A percentile compares a stretch with the other conserved stretches of the same genome.
Conservation (phyloP, 176 grass and related monocot species). For the Avena insularis region DNA sequence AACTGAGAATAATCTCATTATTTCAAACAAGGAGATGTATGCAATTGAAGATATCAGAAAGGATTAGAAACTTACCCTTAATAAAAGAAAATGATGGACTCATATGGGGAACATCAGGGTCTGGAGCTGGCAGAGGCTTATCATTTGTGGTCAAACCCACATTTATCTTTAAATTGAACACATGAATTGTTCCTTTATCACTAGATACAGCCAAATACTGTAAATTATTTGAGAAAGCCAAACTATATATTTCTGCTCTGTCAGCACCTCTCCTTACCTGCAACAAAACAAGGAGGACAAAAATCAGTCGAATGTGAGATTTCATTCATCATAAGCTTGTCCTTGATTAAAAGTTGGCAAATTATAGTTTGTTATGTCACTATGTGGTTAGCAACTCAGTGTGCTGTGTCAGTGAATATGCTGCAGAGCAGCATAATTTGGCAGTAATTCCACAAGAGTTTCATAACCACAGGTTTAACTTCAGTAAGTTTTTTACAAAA, state of each 20-base stretch:
- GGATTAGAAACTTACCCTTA: slow-evolving; percentile 65
- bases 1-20: neutral
- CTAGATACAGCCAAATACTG: slow-evolving; percentile 94
- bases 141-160: slow-evolving; percentile 80
- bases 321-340: neutral
- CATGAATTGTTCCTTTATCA: slow-evolving; percentile 99
- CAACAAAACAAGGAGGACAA: slow-evolving; percentile 26
- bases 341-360: neutral
- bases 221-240: slow-evolving; percentile 94
- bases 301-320: neutral
- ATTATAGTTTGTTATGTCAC: neutral
- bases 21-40: neutral
- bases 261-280: slow-evolving; percentile 98
- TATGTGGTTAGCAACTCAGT: neutral
- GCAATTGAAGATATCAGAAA: neutral
- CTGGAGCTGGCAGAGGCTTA: slow-evolving; percentile 68
- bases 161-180: slow-evolving; percentile 93
- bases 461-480: slow-evolving; percentile 12
- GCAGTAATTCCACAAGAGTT: neutral
- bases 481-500: neutral
- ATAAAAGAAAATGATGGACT: slow-evolving; percentile 92
- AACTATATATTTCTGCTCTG: slow-evolving; percentile 97
- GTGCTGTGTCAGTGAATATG: neutral
- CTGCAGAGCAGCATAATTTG: neutral
- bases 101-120: slow-evolving; percentile 60